phyloP scores from a whole-genome alignment of 2,329 filamentous ascomycete genomes.

The Blastomyces parvus region DNA sequence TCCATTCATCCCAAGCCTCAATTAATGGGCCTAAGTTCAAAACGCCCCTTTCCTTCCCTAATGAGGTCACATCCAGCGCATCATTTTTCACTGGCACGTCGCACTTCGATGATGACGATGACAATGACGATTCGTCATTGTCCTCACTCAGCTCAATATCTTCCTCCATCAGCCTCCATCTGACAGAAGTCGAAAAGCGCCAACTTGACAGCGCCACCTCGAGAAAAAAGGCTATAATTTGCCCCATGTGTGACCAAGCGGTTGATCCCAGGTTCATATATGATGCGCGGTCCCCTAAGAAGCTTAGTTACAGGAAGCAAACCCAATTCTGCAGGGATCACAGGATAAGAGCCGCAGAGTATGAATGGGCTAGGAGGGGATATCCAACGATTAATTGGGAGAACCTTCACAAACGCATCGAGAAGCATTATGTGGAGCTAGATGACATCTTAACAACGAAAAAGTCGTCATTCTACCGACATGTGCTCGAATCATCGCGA shows the following conservation, averaged over 20 bases:
- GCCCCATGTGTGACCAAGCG: conserved; percentile 57
- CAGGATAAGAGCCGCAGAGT: conserved; percentile 45
- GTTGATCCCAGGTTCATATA: conserved; percentile 49
- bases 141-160: conserved; percentile 26
- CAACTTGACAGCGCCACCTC: not conserved
- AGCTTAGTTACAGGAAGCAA: conserved; percentile 35
- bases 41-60: conserved; percentile 19
- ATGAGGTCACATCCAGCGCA: conserved; percentile 21
- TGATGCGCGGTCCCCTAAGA: conserved; percentile 28
- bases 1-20: conserved; percentile 9
- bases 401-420: conserved; percentile 50
- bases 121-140: conserved; percentile 15
- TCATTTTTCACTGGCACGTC: conserved; percentile 22
- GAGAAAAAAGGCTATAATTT: conserved; percentile 33
- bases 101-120: conserved; percentile 13
- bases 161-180: conserved; percentile 17
- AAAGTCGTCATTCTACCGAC: conserved; percentile 50
- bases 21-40: conserved; percentile 19
- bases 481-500: conserved; percentile 47
- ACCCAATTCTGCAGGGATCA: conserved; percentile 56
- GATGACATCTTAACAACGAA: conserved; percentile 42
- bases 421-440: conserved; percentile 47
- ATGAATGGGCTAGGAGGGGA: conserved; percentile 42
- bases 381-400: conserved; percentile 68
- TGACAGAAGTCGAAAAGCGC: conserved; percentile 15